Conservation (phyloP, 2,329 filamentous ascomycete genomes). For the Calonectria pseudoreteaudii region DNA sequence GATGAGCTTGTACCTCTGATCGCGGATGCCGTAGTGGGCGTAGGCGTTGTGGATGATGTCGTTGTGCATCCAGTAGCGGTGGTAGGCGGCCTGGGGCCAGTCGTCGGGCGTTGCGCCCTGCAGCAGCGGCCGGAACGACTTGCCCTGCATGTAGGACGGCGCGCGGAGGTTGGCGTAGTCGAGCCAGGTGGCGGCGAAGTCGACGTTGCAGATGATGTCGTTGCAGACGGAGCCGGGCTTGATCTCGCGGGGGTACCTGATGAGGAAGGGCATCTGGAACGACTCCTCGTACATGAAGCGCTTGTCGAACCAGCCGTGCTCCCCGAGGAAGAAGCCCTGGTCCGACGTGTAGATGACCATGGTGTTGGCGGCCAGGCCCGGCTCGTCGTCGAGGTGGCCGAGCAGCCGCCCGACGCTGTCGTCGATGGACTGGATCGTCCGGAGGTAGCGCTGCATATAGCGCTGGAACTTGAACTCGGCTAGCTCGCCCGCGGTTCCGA, state of each 20-base stretch:
- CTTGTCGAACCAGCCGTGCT: constrained; percentile 70
- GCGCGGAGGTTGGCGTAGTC: constrained; percentile 55
- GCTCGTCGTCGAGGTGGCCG: constrained; percentile 55
- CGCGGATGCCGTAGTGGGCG: constrained; percentile 64
- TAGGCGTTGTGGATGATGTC: constrained; percentile 62
- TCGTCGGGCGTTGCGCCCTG: constrained; percentile 51
- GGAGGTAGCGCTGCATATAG: constrained; percentile 67
- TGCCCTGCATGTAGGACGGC: constrained; percentile 65
- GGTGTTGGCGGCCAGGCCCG: constrained; percentile 57
- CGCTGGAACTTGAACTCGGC: constrained; percentile 67
- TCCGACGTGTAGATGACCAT: constrained; percentile 66
- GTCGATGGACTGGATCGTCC: constrained; percentile 64
- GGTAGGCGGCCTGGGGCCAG: constrained; percentile 65
- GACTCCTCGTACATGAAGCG: constrained; percentile 69
- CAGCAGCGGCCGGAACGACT: constrained; percentile 55
- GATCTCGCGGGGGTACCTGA: constrained; percentile 59
- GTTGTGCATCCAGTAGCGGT: constrained; percentile 68
- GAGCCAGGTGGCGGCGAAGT: constrained; percentile 64
- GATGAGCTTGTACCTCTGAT: constrained; percentile 66
- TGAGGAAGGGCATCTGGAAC: constrained; percentile 67
- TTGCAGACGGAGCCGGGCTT: constrained; percentile 51
- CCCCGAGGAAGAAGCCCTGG: constrained; percentile 67
- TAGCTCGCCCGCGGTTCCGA: constrained; percentile 54
- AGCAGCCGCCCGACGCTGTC: constrained; percentile 63
- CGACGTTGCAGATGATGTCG: constrained; percentile 66